Evolutionary conservation across 2,329 filamentous ascomycete species (phyloP).

Genomic region (Trichoderma sp.): DNA sequence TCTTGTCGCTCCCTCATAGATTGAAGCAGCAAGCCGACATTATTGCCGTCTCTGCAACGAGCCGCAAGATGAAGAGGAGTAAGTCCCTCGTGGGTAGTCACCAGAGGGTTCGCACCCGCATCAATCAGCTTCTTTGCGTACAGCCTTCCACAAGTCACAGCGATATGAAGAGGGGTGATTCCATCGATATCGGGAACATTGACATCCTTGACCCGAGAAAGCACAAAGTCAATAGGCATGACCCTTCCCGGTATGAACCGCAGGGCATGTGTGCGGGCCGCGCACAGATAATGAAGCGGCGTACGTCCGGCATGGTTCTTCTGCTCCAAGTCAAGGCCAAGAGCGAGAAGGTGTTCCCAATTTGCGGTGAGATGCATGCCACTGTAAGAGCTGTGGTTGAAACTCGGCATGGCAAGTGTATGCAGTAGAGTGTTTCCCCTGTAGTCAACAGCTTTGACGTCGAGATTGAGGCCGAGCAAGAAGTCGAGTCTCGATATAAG

Average conservation of each 20-base stretch:
- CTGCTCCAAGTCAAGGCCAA: constrained; percentile 30
- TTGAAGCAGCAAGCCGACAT: constrained; percentile 37
- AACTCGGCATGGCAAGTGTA: constrained; percentile 26
- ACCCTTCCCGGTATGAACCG: background rate
- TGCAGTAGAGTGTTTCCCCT: constrained; percentile 34
- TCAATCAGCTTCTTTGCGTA: constrained; percentile 38
- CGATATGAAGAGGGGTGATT: constrained; percentile 35
- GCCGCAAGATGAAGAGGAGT: constrained; percentile 46
- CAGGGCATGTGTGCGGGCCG: background rate
- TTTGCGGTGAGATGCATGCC: background rate
- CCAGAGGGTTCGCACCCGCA: constrained; percentile 41
- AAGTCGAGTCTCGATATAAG: constrained; percentile 26
- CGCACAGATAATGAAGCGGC: constrained; percentile 34
- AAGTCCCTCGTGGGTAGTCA: constrained; percentile 39
- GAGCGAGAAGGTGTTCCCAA: constrained; percentile 29
- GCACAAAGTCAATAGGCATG: constrained; percentile 29
- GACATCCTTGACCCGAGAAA: constrained; percentile 29
- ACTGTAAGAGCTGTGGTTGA: background rate
- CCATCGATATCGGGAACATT: constrained; percentile 28
- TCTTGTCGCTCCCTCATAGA: background rate
- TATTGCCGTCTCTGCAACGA: constrained; percentile 38
- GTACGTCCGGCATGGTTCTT: constrained; percentile 33
- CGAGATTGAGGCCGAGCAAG: constrained; percentile 24
- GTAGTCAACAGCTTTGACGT: constrained; percentile 30
- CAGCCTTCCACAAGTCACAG: constrained; percentile 32